A percentile compares a stretch with the other conserved stretches of the same genome.
Evolutionary conservation across 1,284 basidiomycete genomes (phyloP).

Genomic region (Leccinum ambiguum): DNA sequence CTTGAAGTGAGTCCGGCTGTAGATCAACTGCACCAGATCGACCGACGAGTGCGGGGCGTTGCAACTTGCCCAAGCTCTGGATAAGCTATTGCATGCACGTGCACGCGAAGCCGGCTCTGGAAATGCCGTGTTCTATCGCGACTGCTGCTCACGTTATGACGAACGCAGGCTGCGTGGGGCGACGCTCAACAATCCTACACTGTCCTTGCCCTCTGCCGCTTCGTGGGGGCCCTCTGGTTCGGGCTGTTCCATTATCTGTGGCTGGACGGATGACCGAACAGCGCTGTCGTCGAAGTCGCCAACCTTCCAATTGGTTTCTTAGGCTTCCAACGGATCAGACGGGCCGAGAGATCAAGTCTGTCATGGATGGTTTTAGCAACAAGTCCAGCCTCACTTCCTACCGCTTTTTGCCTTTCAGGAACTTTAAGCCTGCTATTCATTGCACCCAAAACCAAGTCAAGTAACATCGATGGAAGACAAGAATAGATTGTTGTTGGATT

Average conservation of each 20-base stretch:
- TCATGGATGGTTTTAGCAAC: neutral
- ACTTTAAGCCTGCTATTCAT: neutral
- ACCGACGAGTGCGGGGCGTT: constrained; percentile 57
- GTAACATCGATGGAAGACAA: neutral
- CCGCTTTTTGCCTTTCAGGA: neutral
- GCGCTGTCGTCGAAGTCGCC: neutral
- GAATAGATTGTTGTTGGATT: neutral
- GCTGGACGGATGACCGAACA: constrained; percentile 4
- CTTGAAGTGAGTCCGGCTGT: constrained; percentile 49
- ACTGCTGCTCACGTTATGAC: constrained; percentile 47
- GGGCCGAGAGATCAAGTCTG: neutral
- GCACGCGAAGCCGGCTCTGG: constrained; percentile 54
- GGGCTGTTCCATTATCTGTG: constrained; percentile 50
- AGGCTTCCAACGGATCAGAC: neutral
- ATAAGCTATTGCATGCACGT: constrained; percentile 55
- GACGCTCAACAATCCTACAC: constrained; percentile 59
- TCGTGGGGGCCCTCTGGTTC: constrained; percentile 55
- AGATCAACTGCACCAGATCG: constrained; percentile 50
- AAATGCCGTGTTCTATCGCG: constrained; percentile 37
- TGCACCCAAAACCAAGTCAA: neutral
- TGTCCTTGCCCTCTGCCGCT: constrained; percentile 67
- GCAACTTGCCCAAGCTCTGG: constrained; percentile 50
- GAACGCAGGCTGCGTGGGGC: constrained; percentile 53
- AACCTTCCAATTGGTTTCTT: neutral
- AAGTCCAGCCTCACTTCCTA: neutral